Conservation (phyloP, 2,329 filamentous ascomycete species). For the Verticillium isaacii region DNA sequence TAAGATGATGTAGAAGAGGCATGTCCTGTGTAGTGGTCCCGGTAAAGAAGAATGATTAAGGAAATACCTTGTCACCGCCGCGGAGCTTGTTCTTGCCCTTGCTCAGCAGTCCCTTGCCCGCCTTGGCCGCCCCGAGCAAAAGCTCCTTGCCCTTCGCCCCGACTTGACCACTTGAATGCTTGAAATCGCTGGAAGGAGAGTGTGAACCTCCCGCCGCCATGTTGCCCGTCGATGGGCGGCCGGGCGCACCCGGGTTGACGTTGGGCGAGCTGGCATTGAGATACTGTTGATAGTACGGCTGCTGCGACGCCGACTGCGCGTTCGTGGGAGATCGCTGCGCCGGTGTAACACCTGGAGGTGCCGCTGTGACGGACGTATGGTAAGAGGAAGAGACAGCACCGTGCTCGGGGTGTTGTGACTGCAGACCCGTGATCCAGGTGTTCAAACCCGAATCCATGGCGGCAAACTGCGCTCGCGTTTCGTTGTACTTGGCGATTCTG, state of each 20-base stretch:
- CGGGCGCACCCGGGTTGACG: conserved; percentile 22
- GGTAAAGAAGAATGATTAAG: conserved; percentile 42
- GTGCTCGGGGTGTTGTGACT: conserved; percentile 43
- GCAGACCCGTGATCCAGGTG: conserved; percentile 47
- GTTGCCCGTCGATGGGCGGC: conserved; percentile 25
- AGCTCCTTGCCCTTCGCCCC: conserved; percentile 85
- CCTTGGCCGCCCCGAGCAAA: conserved; percentile 79
- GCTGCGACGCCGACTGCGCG: conserved; percentile 10
- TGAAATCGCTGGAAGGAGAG: conserved; percentile 39
- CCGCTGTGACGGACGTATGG: conserved; percentile 9
- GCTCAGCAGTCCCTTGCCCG: conserved; percentile 84
- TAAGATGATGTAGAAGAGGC: conserved; percentile 17
- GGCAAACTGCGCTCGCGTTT: conserved; percentile 67
- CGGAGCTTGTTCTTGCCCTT: conserved; percentile 84
- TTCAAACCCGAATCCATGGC: conserved; percentile 70
- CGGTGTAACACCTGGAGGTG: neutral
- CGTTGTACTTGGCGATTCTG: conserved; percentile 69
- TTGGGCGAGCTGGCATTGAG: conserved; percentile 40
- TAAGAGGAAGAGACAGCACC: conserved; percentile 29
- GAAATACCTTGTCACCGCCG: conserved; percentile 78
- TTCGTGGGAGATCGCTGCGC: neutral
- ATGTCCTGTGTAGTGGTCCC: conserved; percentile 12
- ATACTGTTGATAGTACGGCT: conserved; percentile 54
- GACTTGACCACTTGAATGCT: conserved; percentile 57
- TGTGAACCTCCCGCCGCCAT: conserved; percentile 30